Percentiles rank a stretch among this genome's conserved stretches.
These are phyloP conservation scores for Amanita phalloides DNA, from an alignment of 768 basidiomycete species.

Conservation along the genomic window DNA sequence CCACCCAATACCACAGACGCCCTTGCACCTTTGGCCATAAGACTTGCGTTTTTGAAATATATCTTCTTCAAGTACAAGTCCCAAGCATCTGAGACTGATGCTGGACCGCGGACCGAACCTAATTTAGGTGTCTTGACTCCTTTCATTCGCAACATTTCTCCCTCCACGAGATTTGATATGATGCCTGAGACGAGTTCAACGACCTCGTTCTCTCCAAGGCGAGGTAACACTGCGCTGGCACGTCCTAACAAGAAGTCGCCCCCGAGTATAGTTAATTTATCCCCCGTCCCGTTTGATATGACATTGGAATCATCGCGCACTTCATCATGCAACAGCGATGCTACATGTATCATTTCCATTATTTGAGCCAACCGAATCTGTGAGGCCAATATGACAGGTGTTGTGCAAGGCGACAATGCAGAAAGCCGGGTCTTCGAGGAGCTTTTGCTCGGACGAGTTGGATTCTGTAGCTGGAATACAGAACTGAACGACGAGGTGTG, in stretches of 20 bases:
- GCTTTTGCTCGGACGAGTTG: slow-evolving; percentile 4
- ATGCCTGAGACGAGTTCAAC: slow-evolving; percentile 90
- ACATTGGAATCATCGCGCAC: slow-evolving; percentile 65
- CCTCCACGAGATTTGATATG: slow-evolving; percentile 93
- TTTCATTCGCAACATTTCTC: slow-evolving; percentile 80
- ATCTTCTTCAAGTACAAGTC: slow-evolving; percentile 60
- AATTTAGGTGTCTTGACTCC: slow-evolving; percentile 31
- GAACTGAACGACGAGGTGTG: slow-evolving; percentile 56
- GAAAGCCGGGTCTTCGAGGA: slow-evolving; percentile 15
- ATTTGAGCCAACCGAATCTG: slow-evolving; percentile 92
- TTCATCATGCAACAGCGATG: slow-evolving; percentile 87
- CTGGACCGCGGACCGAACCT: slow-evolving; percentile 20
- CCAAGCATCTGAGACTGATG: slow-evolving; percentile 43
- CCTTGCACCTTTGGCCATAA: slow-evolving; percentile 83
- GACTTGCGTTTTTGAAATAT: slow-evolving; percentile 84
- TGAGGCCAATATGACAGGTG: slow-evolving; percentile 59
- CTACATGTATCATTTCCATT: slow-evolving; percentile 96
- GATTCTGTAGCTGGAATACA: slow-evolving; percentile 39
- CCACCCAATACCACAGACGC: slow-evolving; percentile 87
- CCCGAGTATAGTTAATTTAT: slow-evolving; percentile 88
- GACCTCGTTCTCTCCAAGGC: slow-evolving; percentile 81
- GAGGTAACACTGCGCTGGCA: slow-evolving; percentile 76
- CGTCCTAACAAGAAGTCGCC: slow-evolving; percentile 95
- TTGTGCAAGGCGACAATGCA: slow-evolving; percentile 14
- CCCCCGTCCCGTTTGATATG: slow-evolving; percentile 58